phyloP scores from a whole-genome alignment of 495 filamentous ascomycete species.

The Penicillium lividum region DNA sequence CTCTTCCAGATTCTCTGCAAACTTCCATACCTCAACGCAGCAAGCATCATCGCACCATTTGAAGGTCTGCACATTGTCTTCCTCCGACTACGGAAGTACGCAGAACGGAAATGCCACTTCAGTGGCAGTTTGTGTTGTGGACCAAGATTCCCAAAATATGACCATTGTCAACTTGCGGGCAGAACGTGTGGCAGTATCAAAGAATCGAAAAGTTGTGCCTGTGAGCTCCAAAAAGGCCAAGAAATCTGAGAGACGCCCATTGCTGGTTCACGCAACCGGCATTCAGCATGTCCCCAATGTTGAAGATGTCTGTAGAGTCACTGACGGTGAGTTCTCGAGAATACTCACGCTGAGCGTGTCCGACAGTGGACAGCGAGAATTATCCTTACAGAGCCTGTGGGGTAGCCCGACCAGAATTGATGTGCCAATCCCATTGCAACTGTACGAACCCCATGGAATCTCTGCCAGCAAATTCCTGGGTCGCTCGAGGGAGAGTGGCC shows the following conservation, averaged over 20 bases:
- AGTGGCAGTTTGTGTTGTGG: conserved; percentile 69
- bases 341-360: conserved; percentile 70
- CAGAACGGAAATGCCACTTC: conserved; percentile 36
- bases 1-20: conserved; percentile 59
- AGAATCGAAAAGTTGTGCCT: conserved; percentile 28
- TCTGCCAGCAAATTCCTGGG: conserved; percentile 33
- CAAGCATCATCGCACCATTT: conserved; percentile 44
- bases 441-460: conserved; percentile 46
- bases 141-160: conserved; percentile 63
- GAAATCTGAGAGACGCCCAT: conserved; percentile 27
- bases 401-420: conserved; percentile 58
- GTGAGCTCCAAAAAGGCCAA: conserved; percentile 31
- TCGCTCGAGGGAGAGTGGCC: conserved; percentile 50
- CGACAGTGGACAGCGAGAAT: conserved; percentile 58
- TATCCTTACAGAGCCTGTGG: conserved; percentile 79
- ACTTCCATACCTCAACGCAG: conserved; percentile 55
- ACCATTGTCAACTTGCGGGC: conserved; percentile 64
- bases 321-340: conserved; percentile 65
- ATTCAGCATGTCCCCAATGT: conserved; percentile 54
- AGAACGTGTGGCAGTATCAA: conserved; percentile 35
- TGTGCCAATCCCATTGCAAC: conserved; percentile 48
- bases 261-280: conserved; percentile 43
- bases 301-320: conserved; percentile 72
- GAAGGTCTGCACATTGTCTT: conserved; percentile 66
- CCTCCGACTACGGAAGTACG: conserved; percentile 45